A percentile compares a stretch with the other conserved stretches of the same genome.
Conservation (phyloP, 2,329 filamentous ascomycete species). For the Verticillium isaacii region DNA sequence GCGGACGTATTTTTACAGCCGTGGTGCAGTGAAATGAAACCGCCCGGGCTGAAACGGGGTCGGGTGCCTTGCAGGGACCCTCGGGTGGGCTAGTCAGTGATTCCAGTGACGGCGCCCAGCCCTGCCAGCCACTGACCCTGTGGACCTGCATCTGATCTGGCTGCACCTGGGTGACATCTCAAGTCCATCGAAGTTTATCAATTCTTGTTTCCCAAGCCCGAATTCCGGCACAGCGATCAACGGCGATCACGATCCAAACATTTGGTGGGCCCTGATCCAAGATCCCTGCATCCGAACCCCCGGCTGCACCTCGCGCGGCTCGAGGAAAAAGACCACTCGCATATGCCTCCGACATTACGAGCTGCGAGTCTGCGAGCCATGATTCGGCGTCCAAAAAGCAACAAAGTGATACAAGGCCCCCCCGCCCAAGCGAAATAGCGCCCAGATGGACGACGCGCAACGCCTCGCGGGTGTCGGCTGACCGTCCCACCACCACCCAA, state of each 20-base stretch:
- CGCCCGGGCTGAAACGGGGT: not conserved
- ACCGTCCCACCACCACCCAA: not conserved
- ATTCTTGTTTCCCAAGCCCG: not conserved
- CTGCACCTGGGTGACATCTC: not conserved
- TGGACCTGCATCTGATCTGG: not conserved
- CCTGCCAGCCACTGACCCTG: not conserved
- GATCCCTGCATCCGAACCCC: not conserved
- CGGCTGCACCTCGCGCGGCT: not conserved
- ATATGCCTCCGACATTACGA: not conserved
- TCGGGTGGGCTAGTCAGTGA: not conserved
- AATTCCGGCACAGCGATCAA: not conserved
- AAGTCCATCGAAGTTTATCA: not conserved
- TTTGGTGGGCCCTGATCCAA: not conserved
- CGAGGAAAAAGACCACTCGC: not conserved
- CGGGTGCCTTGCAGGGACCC: not conserved
- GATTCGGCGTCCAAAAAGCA: not conserved
- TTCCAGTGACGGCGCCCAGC: not conserved
- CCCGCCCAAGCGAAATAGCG: not conserved
- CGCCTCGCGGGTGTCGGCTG: not conserved
- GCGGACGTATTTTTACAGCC: not conserved
- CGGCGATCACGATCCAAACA: not conserved
- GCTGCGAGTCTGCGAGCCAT: not conserved
- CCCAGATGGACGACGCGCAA: not conserved
- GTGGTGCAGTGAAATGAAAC: not conserved
- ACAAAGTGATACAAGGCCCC: not conserved